Evolutionary conservation across 179 eudicot species (phyloP).

Genomic region (Nepenthes alata): DNA sequence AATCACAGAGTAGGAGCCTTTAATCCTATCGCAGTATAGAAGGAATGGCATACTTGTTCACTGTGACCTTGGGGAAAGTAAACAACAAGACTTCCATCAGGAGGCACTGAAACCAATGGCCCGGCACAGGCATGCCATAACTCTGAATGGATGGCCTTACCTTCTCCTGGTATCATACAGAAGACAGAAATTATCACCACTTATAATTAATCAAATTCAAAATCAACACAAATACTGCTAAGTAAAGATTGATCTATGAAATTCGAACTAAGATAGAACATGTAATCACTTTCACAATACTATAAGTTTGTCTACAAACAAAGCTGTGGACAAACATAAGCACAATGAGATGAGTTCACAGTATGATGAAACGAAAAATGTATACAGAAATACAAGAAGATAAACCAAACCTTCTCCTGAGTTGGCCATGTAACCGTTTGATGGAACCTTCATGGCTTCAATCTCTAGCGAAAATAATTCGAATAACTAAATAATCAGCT

Average conservation of each 20-base stretch:
- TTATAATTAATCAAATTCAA: background rate
- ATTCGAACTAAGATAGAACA: too few species aligned
- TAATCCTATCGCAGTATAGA: slow-evolving; percentile 1
- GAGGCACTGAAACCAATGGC: slow-evolving; percentile 85
- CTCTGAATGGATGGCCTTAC: slow-evolving; percentile 69
- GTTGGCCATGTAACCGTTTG: slow-evolving; percentile 50
- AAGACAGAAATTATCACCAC: background rate
- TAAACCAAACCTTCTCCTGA: slow-evolving; percentile 44
- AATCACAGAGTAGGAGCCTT: too few species aligned
- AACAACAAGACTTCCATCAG: slow-evolving; percentile 84
- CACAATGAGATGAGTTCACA: too few species aligned
- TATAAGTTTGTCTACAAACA: too few species aligned
- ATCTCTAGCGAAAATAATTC: too few species aligned
- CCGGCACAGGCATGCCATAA: slow-evolving; percentile 99
- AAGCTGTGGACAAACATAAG: too few species aligned
- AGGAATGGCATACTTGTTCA: slow-evolving; percentile 60
- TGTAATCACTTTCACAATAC: too few species aligned
- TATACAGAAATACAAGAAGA: too few species aligned
- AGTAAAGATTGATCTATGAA: too few species aligned
- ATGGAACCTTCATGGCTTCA: slow-evolving; percentile 45
- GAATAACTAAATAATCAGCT: too few species aligned
- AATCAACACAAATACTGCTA: too few species aligned
- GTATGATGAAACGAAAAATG: too few species aligned
- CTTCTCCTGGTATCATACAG: slow-evolving; percentile 43
- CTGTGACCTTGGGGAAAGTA: slow-evolving; percentile 32